Base-by-base conservation (phyloP, 495 filamentous ascomycete species). In the Tetracladium setigerum region DNA sequence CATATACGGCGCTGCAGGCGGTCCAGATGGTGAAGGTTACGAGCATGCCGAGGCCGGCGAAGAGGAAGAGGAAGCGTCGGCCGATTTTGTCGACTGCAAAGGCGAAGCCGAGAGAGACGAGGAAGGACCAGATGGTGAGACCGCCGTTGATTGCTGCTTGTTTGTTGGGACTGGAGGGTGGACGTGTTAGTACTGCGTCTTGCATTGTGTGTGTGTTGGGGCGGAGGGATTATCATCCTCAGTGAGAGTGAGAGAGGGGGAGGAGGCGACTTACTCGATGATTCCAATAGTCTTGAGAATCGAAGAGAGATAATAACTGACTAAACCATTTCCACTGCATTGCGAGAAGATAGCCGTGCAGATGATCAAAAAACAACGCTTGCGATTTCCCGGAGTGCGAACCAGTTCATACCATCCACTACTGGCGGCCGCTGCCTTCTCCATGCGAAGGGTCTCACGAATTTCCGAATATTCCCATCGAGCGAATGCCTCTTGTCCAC, bases 391-490 rank as follows among this genome's bases (percentile, higher is more conserved):
- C 56, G 72, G 71, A 30, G 61, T 60, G 8, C 65, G 17, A 30
- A 72, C 15, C 41, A 74, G 58, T 70, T 63, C 70, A 36, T 68
- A 65, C 64, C 63, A 71, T 7, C 33, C 18, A 1, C 12, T 46
- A 9, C 19, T 34, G 13, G 15, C 16, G 8, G 42, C 22, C 5
- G 32, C 22, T 41, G 62, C 65, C 56, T 74, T 74, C 57, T 79
- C 74, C 33, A 78, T 69, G 5, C 61, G 62, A 44, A 82, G 77
- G 44, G 67, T 68, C n/a, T 81, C 76, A 34, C 63, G 64, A 68
- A 80, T 79, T 66, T 82, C 78, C 18, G 76, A 68, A 6, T 76
- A 52, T 53, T 83, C 73, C 13, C 79, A 68, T 24, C 60, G 64
- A 22, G 80, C 78, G 2, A 82, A 67, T 18, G 73, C 70, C 51